phyloP scores from a whole-genome alignment of 2,329 filamentous ascomycete species.

The Ophiostoma australiae region DNA sequence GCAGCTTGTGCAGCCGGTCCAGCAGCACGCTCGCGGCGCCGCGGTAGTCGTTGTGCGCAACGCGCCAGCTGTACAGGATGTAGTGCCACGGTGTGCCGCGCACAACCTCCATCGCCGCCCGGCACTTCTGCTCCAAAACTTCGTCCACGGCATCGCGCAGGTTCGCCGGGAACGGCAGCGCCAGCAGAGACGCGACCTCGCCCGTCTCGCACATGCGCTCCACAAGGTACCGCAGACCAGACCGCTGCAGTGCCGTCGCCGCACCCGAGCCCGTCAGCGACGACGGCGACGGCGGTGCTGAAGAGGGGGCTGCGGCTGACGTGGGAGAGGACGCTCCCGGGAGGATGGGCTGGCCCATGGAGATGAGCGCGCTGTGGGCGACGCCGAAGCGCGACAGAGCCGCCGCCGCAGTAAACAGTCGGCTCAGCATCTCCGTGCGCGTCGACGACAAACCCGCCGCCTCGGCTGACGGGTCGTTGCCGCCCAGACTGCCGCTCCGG shows the following conservation, averaged over 20 bases:
- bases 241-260: constrained; percentile 53
- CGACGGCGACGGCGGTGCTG: constrained; percentile 46
- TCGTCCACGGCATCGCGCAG: constrained; percentile 75
- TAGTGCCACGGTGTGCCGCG: constrained; percentile 72
- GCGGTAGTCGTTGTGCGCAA: constrained; percentile 78
- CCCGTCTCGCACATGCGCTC: constrained; percentile 64
- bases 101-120: constrained; percentile 47
- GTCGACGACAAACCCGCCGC: constrained; percentile 15
- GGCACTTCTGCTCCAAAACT: constrained; percentile 65
- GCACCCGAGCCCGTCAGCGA: constrained; percentile 41
- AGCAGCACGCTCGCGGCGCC: constrained; percentile 63
- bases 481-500: constrained; percentile 17
- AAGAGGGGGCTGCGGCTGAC: background rate
- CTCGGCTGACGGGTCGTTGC: constrained; percentile 17
- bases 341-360: constrained; percentile 48
- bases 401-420: constrained; percentile 77
- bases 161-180: constrained; percentile 66
- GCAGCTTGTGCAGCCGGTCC: constrained; percentile 59
- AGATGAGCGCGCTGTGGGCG: constrained; percentile 72
- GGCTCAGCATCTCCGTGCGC: constrained; percentile 69
- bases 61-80: constrained; percentile 85
- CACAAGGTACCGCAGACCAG: constrained; percentile 65
- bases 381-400: constrained; percentile 74
- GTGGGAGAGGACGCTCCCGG: background rate
- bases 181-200: constrained; percentile 62